A percentile compares a stretch with the other conserved stretches of the same genome.
These are phyloP conservation scores for Achaetomium macrosporum DNA, from an alignment of 2,329 filamentous ascomycete genomes.

Conservation along the genomic window DNA sequence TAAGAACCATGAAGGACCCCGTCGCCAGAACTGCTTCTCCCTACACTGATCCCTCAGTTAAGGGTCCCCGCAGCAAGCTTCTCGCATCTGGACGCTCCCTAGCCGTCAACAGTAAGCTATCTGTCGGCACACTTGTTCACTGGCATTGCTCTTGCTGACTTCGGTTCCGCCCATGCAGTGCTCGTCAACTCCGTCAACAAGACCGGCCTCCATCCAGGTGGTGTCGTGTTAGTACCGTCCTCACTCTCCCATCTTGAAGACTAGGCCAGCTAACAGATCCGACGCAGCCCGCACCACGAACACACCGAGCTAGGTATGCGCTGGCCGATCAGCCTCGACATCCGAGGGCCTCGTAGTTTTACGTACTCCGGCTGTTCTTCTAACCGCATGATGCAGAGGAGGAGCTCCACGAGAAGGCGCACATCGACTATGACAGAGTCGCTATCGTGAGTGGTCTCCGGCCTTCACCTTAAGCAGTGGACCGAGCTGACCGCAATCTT, in stretches of 20 bases:
- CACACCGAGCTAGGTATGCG: constrained; percentile 80
- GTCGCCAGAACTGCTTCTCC: constrained; percentile 40
- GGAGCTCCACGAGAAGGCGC: constrained; percentile 92
- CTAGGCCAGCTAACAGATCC: neutral
- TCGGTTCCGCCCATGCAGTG: constrained; percentile 35
- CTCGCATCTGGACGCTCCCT: constrained; percentile 30
- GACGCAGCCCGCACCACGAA: constrained; percentile 65
- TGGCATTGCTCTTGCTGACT: constrained; percentile 10
- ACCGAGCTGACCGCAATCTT: constrained; percentile 19
- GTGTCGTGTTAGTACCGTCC: constrained; percentile 70
- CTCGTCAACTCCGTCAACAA: constrained; percentile 69
- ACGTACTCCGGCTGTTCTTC: neutral
- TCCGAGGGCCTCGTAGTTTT: neutral
- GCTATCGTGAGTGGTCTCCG: constrained; percentile 68
- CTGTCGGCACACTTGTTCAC: neutral
- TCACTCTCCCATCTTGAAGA: neutral
- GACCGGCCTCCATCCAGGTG: constrained; percentile 82
- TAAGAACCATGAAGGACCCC: constrained; percentile 36
- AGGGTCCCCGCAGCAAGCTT: constrained; percentile 39
- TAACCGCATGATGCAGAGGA: constrained; percentile 51
- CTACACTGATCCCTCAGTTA: constrained; percentile 39
- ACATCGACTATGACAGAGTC: constrained; percentile 98
- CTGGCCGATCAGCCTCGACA: neutral
- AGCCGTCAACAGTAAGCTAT: constrained; percentile 29
- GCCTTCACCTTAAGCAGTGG: neutral